phyloP scores from a whole-genome alignment of 148 eudicot species.

The Persicaria tinctoria region DNA sequence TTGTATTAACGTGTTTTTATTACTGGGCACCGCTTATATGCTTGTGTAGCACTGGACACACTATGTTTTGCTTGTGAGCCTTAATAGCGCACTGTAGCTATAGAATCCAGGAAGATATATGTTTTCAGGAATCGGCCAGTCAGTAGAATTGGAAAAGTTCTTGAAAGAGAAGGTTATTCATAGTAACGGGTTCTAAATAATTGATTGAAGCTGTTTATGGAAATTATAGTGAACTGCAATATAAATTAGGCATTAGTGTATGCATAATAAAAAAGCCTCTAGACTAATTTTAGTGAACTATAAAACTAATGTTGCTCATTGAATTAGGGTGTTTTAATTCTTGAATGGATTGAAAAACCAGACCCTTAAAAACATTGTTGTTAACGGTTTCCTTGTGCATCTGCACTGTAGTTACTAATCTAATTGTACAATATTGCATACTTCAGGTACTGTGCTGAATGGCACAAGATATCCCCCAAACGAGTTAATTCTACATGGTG shows the following conservation, averaged over 20 bases:
- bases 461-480: constrained; percentile 83
- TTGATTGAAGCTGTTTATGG: neutral
- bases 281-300: neutral
- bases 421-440: neutral
- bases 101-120: neutral
- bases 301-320: neutral
- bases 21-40: neutral
- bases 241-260: neutral
- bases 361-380: neutral
- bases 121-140: neutral
- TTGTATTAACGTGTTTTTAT: neutral
- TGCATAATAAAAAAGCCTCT: neutral
- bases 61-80: neutral
- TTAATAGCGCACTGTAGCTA: neutral
- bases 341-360: neutral
- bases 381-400: neutral
- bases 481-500: constrained; percentile 74
- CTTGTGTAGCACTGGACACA: neutral
- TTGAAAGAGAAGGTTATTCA: neutral
- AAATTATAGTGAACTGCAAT: neutral
- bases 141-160: neutral
- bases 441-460: constrained; percentile 81
- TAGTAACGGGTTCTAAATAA: neutral
- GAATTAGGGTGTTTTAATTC: neutral
- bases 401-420: neutral